Conservation (phyloP, 1,284 basidiomycete species). For the Trametes hirsuta region DNA sequence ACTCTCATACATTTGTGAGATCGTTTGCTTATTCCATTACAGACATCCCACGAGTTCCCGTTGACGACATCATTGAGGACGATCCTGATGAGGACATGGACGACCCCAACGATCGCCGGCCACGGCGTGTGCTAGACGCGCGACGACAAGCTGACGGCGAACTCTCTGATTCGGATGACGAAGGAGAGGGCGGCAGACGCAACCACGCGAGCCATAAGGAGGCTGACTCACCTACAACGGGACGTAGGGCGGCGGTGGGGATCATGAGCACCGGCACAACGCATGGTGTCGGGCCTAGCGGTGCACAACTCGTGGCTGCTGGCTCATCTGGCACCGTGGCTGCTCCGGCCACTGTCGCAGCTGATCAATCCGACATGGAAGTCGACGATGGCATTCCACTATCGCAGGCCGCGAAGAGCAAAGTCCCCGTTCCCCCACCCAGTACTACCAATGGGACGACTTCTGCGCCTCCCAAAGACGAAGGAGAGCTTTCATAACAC, state of each 20-base stretch:
- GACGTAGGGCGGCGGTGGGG: constrained; percentile 65
- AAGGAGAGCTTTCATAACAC: constrained; percentile 1
- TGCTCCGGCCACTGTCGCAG: constrained; percentile 7
- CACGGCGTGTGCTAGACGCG: constrained; percentile 71
- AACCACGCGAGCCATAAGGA: constrained; percentile 65
- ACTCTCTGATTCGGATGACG: constrained; percentile 84
- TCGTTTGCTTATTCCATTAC: constrained; percentile 1
- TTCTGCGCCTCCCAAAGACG: background rate
- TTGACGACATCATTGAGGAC: constrained; percentile 81
- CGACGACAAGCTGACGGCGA: constrained; percentile 79
- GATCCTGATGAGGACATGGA: constrained; percentile 83
- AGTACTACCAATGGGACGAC: constrained; percentile 14
- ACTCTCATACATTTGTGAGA: constrained; percentile 12
- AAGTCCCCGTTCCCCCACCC: constrained; percentile 8
- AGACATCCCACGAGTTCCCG: constrained; percentile 81
- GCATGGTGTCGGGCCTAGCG: constrained; percentile 75
- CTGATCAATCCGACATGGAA: constrained; percentile 37
- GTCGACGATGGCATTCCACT: constrained; percentile 34
- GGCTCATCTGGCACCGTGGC: constrained; percentile 21
- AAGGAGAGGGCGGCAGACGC: constrained; percentile 79
- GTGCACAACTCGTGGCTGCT: constrained; percentile 55
- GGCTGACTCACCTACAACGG: constrained; percentile 45
- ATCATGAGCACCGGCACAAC: constrained; percentile 67
- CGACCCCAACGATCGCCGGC: constrained; percentile 74
- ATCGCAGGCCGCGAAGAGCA: constrained; percentile 19